Conservation (phyloP, 768 basidiomycete species). For the Serendipita sp. region DNA sequence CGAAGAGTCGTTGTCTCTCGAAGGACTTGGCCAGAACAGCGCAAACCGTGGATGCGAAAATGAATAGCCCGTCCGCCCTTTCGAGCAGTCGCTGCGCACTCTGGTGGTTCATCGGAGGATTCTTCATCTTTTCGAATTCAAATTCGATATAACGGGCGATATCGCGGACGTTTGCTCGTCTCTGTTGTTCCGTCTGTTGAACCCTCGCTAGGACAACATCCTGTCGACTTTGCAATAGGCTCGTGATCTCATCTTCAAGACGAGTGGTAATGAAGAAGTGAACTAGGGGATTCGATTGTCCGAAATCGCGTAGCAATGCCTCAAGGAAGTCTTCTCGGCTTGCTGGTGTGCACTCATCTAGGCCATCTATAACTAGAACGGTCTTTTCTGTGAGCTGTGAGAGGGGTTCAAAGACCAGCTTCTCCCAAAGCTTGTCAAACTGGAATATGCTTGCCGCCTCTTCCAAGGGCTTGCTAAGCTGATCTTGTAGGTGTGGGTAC, state of each 20-base stretch:
- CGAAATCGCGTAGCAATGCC: background rate
- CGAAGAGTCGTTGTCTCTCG: background rate
- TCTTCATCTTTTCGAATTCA: background rate
- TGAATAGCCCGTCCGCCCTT: background rate
- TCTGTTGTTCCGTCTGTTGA: background rate
- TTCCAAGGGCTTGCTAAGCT: background rate
- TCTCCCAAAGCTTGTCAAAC: background rate
- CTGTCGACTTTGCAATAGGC: background rate
- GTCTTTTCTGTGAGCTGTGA: background rate
- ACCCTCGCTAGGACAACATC: background rate
- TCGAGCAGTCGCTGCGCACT: background rate
- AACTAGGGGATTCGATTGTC: background rate
- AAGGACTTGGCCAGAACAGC: background rate
- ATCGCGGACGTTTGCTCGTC: background rate
- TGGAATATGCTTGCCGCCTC: background rate
- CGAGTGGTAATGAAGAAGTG: background rate
- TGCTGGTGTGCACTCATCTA: background rate
- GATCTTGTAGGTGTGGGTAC: background rate
- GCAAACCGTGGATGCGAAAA: background rate
- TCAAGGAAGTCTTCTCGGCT: background rate
- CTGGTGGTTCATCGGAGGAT: background rate
- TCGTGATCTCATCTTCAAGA: background rate
- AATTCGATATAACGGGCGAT: background rate
- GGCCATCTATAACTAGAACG: background rate
- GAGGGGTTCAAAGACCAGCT: background rate